Base-by-base conservation (phyloP, 2,329 filamentous ascomycete genomes). In the Trichoderma sp. region DNA sequence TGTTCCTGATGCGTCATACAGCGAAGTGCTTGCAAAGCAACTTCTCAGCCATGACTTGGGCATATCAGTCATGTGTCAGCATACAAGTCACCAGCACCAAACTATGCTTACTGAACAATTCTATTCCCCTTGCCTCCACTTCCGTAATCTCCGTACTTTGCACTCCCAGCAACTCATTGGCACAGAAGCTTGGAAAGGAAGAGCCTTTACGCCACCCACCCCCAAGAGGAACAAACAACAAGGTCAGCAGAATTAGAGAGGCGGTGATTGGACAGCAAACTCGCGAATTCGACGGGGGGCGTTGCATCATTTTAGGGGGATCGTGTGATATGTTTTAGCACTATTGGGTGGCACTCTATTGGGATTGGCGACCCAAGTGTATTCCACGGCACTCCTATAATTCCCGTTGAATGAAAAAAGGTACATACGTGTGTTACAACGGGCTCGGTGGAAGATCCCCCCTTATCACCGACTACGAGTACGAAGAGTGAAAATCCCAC, bases 241-340 rank as follows among this genome's bases (percentile, higher is more conserved):
- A 30, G 5, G 60, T 66, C 63, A 66, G 63, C 63, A 51, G 52
- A 66, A 66, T 26, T 66, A 16, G 26, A 5, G 3, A 18, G n/a
- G 11, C 11, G 52, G 34, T 56, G 63, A 66, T 66, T 66, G 63
- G 63, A 46, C 52, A n/a, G 14, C 14, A 18, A 28, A 52, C 21
- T 58, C 37, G 52, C 37, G 61, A 43, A 46, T 64, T 49, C 46
- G 5, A 30, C 30, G 46, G 46, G 59, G 46, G 30, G 46, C 11
- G 46, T 66, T 66, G 63, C 63, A 66, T 66, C 63, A 66, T 66
- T 56, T 58, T 11, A 16, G 26, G 34, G 59, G n/a, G n/a, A n/a
- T 28, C 28, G 28, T 34, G 43, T 34, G 43, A 54, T 32, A 30
- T 26, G 5, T 16, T 28, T 64, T 54, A 54, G 21, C 51, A 52